A percentile compares a stretch with the other conserved stretches of the same genome.
Conservation (phyloP, 78 protist genomes). For the Protostelium mycophagum region DNA sequence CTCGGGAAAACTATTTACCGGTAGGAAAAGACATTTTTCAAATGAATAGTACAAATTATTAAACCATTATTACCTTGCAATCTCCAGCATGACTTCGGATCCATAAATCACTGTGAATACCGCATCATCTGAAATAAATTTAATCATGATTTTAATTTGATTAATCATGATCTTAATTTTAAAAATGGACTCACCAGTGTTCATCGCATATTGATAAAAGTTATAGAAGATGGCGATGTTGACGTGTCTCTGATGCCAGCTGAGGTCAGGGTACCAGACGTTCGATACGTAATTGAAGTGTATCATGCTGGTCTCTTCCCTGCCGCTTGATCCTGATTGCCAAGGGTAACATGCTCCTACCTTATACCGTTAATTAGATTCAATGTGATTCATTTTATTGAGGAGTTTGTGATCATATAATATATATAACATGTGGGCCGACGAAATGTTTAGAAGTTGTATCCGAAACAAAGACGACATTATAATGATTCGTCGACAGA, state of each 20-base stretch:
- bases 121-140: too few species aligned
- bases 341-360: neutral
- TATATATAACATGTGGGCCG: too few species aligned
- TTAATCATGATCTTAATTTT: too few species aligned
- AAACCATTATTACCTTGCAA: neutral
- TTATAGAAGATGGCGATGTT: neutral
- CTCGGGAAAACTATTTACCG: too few species aligned
- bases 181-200: neutral
- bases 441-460: too few species aligned
- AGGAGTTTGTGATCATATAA: too few species aligned
- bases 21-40: too few species aligned
- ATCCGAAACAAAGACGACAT: too few species aligned
- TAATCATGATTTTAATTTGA: too few species aligned
- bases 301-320: neutral
- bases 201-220: neutral
- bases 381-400: too few species aligned
- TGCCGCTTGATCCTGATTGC: neutral
- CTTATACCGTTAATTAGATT: too few species aligned
- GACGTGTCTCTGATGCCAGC: slow-evolving; percentile 1
- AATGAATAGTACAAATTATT: neutral
- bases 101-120: neutral
- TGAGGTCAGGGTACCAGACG: neutral
- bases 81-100: neutral
- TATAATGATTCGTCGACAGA: too few species aligned
- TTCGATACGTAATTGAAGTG: neutral